A percentile compares a stretch with the other conserved stretches of the same genome.
Conservation (phyloP, 2,329 filamentous ascomycete species). For the Trichoderma sp. region DNA sequence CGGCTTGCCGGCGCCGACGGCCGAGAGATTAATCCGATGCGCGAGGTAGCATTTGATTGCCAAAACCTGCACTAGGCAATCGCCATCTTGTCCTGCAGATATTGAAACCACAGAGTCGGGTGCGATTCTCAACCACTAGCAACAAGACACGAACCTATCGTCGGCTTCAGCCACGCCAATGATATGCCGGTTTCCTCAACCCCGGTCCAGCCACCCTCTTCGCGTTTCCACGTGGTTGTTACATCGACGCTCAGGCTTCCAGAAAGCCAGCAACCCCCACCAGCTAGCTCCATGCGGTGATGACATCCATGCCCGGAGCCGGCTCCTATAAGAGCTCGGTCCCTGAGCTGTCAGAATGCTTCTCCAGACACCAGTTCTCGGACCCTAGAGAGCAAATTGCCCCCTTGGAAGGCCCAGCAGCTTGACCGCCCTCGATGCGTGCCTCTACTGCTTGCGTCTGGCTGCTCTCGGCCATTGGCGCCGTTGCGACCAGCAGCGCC, state of each 20-base stretch:
- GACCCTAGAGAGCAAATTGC: background rate
- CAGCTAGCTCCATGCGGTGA: background rate
- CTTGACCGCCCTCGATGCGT: background rate
- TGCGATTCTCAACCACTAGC: too few relatives aligned
- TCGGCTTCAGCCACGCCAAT: background rate
- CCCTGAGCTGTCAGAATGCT: background rate
- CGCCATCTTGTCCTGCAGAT: background rate
- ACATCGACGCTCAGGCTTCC: background rate
- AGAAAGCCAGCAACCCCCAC: slow-evolving; percentile 1
- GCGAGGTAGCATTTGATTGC: background rate
- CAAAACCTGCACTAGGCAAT: background rate
- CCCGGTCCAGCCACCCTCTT: background rate
- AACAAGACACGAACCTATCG: background rate
- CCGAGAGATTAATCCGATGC: background rate
- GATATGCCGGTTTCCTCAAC: slow-evolving; percentile 4
- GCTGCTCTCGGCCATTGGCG: slow-evolving; percentile 19
- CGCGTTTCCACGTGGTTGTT: slow-evolving; percentile 13
- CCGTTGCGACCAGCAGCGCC: background rate
- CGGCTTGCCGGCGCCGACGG: background rate
- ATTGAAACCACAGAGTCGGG: background rate
- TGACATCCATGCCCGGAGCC: background rate
- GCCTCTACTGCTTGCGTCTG: background rate
- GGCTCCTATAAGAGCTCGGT: slow-evolving; percentile 5
- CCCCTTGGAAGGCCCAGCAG: background rate
- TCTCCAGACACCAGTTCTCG: background rate